Conservation (phyloP, 2,329 filamentous ascomycete species). For the Lizonia empirigonia region DNA sequence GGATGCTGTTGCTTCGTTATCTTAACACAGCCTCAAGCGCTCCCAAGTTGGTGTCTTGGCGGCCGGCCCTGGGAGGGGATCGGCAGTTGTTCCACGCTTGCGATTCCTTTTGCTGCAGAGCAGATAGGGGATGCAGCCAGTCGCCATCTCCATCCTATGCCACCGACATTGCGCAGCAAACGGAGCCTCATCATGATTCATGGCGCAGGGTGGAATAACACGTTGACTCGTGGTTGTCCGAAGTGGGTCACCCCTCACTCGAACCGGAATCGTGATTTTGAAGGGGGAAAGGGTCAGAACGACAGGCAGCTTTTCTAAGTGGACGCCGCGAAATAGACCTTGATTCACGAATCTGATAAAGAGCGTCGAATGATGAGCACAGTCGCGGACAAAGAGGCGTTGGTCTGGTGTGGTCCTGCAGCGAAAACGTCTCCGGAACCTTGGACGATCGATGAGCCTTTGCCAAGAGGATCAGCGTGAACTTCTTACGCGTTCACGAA, state of each 20-base stretch:
- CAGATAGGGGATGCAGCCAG: conserved; percentile 13
- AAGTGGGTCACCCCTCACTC: not conserved
- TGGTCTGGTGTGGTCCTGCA: conserved; percentile 3
- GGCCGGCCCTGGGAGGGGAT: conserved; percentile 3
- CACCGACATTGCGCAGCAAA: not conserved
- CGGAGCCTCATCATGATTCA: conserved; percentile 12
- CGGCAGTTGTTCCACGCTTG: conserved; percentile 17
- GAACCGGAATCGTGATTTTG: not conserved
- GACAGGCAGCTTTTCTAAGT: not conserved
- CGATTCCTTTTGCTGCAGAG: conserved; percentile 10
- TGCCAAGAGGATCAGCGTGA: conserved; percentile 17
- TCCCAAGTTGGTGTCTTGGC: conserved; percentile 6
- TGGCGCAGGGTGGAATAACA: conserved; percentile 5
- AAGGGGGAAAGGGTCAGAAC: not conserved
- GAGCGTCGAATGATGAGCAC: not conserved
- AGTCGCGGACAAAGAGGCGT: conserved; percentile 1
- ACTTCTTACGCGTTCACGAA: not conserved
- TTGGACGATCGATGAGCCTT: not conserved
- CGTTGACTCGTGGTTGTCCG: not conserved
- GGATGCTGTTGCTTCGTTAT: conserved; percentile 18
- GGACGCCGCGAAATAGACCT: not conserved
- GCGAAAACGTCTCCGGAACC: conserved; percentile 1
- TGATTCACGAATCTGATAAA: not conserved
- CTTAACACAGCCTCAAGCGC: conserved; percentile 19
- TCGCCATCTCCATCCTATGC: conserved; percentile 6